Evolutionary conservation across 495 filamentous ascomycete species (phyloP).

Genomic region (Massariosphaeria phaeospora): DNA sequence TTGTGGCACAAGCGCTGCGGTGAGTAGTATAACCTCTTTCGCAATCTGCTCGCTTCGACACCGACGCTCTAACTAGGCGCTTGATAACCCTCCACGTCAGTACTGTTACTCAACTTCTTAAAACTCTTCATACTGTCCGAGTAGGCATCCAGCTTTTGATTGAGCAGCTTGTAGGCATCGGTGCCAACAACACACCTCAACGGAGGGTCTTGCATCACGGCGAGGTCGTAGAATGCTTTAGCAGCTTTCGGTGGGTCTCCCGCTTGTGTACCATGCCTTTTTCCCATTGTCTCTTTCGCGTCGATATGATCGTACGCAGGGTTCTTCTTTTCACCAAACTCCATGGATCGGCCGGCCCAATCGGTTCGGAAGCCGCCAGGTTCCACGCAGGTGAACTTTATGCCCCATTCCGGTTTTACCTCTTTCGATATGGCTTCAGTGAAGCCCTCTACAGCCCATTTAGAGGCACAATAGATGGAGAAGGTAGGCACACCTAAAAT

Average conservation of each 20-base stretch:
- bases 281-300: slow-evolving; percentile 38
- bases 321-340: slow-evolving; percentile 41
- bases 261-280: slow-evolving; percentile 41
- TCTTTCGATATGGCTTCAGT: slow-evolving; percentile 38
- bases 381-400: slow-evolving; percentile 39
- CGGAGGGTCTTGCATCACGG: slow-evolving; percentile 46
- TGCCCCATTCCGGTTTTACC: slow-evolving; percentile 42
- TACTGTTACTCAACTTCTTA: slow-evolving; percentile 44
- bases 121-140: slow-evolving; percentile 43
- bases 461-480: slow-evolving; percentile 42
- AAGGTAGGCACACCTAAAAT: slow-evolving; percentile 37
- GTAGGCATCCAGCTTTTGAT: slow-evolving; percentile 43
- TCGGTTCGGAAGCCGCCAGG: slow-evolving; percentile 42
- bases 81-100: slow-evolving; percentile 46
- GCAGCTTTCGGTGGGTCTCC: slow-evolving; percentile 47
- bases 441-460: slow-evolving; percentile 44
- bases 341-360: slow-evolving; percentile 38
- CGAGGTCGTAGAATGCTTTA: slow-evolving; percentile 47
- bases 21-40: no score
- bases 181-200: slow-evolving; percentile 44
- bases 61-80: neutral
- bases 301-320: slow-evolving; percentile 47
- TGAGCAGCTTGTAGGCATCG: slow-evolving; percentile 44
- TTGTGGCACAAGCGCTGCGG: no score
- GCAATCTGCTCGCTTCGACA: no score